phyloP scores from a whole-genome alignment of 208 protist species.

The Trypanosomatidae sp. region DNA sequence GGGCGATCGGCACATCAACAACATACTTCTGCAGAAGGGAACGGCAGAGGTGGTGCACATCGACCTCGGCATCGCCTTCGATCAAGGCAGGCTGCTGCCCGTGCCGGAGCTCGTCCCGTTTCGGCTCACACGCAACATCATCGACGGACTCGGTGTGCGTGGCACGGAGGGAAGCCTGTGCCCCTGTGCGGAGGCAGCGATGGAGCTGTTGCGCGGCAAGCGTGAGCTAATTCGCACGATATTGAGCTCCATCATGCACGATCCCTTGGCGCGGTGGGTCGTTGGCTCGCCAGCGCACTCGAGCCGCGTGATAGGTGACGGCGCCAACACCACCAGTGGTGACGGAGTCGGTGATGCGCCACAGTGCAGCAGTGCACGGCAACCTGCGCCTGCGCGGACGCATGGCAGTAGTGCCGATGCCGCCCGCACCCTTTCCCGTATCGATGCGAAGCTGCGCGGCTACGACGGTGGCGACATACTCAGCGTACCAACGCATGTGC shows the following conservation, averaged over 20 bases:
- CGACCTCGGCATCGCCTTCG: slow-evolving; percentile 95
- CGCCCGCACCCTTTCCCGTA: slow-evolving; percentile 65
- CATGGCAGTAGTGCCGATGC: slow-evolving; percentile 60
- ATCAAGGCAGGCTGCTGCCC: slow-evolving; percentile 84
- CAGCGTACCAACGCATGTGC: slow-evolving; percentile 60
- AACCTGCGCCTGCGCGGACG: slow-evolving; percentile 21
- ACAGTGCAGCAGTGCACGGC: slow-evolving; percentile 9
- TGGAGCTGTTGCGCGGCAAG: slow-evolving; percentile 82
- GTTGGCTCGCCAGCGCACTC: slow-evolving; percentile 21
- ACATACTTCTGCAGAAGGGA: slow-evolving; percentile 93
- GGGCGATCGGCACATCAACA: slow-evolving; percentile 96
- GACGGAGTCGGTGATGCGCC: slow-evolving; percentile 11
- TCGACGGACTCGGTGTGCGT: slow-evolving; percentile 95
- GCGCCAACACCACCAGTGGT: background rate
- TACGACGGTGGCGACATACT: slow-evolving; percentile 71
- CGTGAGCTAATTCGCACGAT: slow-evolving; percentile 85
- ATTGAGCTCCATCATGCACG: slow-evolving; percentile 94
- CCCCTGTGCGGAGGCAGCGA: slow-evolving; percentile 75
- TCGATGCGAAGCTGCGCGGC: slow-evolving; percentile 89
- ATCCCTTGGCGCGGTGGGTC: slow-evolving; percentile 95
- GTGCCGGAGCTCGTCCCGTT: slow-evolving; percentile 97
- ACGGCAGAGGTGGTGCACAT: slow-evolving; percentile 96
- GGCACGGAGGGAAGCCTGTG: slow-evolving; percentile 93
- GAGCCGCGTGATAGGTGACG: background rate
- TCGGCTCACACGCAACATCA: slow-evolving; percentile 95